Evolutionary conservation across 176 grass and related monocot genomes (phyloP), one percentile per base, ranked within the genome.

Genomic region (Eleusine indica): DNA sequence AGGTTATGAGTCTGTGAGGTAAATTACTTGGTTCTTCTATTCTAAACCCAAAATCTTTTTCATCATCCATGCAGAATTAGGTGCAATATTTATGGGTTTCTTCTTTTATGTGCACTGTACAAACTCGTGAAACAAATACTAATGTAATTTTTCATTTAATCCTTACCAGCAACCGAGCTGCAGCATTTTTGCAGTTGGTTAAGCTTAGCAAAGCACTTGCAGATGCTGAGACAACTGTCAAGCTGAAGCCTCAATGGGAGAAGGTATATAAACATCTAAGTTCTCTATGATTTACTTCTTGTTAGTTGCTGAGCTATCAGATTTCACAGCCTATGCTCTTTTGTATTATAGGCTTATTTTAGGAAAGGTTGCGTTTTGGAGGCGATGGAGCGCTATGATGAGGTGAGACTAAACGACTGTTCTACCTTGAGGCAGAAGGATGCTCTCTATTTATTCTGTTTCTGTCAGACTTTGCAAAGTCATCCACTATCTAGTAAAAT

Each of bases 161-260:
- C 7, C 72, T 47, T 70, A 30, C 43, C 84, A 99, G 96, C 86
- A 99, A 99, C 53, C 89, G 96, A 75, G 91, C 93, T 65, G 96
- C 96, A 66, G 96, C 96, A 3, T 99, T 99, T 82, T 83, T 99
- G 7, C 90, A 99, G 25, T 61, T 99, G 70, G 93, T 99, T 64
- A 99, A 99, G 77, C 91, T 99, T 39, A 99, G 78, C 82, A 99
- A 99, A 84, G 96, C 96, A 68, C 93, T 96, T 76, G 85, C 89
- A 46, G 96, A 99, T 87, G 93, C 96, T 78, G 96, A 99, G 74
- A 94, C 68, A 43, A 96, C 96, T 75, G 88, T 99, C 53, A 85
- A 87, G 46, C 89, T 99, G 6, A 96, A 94, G 60, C 91, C 96
- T 14, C 60, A 96, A 13, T 99, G 96, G 96, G 96, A 99, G 71